Conservation (phyloP, 1,284 basidiomycete genomes). For the Melampsora larici-populina region DNA sequence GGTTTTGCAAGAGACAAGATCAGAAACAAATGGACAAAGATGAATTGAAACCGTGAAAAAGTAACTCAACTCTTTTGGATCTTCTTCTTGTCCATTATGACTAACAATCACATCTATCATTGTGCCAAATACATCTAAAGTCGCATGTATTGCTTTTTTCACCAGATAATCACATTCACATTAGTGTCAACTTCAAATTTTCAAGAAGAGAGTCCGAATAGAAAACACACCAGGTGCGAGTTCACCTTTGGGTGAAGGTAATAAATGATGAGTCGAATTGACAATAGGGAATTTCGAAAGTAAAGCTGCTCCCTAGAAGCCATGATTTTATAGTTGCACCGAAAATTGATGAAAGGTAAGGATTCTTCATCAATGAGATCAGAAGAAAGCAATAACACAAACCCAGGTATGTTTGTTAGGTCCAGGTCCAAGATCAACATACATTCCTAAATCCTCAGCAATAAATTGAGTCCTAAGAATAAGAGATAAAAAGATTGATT, state of each 20-base stretch:
- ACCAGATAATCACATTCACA: background rate
- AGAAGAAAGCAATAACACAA: constrained; percentile 47
- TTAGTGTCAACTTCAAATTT: background rate
- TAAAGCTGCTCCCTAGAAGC: constrained; percentile 63
- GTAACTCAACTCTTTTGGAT: constrained; percentile 39
- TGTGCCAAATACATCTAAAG: constrained; percentile 77
- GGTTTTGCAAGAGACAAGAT: constrained; percentile 19
- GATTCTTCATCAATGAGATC: constrained; percentile 42
- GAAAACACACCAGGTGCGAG: constrained; percentile 65
- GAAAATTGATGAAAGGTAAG: constrained; percentile 9
- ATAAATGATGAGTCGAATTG: constrained; percentile 78
- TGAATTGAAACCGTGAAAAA: background rate
- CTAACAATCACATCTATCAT: constrained; percentile 77
- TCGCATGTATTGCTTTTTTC: constrained; percentile 70
- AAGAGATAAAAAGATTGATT: background rate
- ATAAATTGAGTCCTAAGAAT: constrained; percentile 66
- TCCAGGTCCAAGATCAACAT: constrained; percentile 70
- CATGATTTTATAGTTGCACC: background rate
- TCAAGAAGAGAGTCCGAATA: background rate
- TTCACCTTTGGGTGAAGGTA: constrained; percentile 81
- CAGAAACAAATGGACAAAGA: constrained; percentile 31
- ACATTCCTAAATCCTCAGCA: constrained; percentile 74
- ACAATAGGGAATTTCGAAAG: constrained; percentile 91
- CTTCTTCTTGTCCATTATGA: constrained; percentile 75
- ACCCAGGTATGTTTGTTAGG: constrained; percentile 84